Evolutionary conservation across 768 basidiomycete species (phyloP), one percentile per base, ranked within the genome.

Genomic region (Tulasnella sp.): DNA sequence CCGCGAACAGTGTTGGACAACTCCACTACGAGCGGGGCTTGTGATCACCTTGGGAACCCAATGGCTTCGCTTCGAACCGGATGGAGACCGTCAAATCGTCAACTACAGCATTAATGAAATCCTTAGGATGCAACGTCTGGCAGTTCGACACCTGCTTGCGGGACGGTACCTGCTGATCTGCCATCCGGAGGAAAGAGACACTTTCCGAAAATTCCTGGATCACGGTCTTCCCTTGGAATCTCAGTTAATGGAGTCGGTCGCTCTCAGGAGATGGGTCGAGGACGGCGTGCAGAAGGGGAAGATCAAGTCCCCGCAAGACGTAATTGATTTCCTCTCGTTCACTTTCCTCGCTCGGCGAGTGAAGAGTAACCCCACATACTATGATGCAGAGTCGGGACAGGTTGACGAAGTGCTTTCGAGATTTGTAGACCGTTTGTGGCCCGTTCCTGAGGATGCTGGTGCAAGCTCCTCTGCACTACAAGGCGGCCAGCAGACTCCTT

Each of bases 1-100:
- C 3, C 86, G 89, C 41, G 93, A 95, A 47, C 84, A 89, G 16
- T 93, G 91, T 78, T 96, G 95, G 95, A 88, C 86, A 35, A 78
- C 98, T n/a, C 94, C 95, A 22, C 86, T 95, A 19, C 86, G 89
- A 68, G 92, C 92, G 1, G 84, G 86, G 7, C 86, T 86, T 6
- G 95, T 98, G 17, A 83, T 98, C 41, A 89, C 94, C 62, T 90
- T 98, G 90, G 91, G 94, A 19, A 93, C 95, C 3, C 97, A 99
- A 79, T 96, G 92, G 79, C 36, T 42, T 67, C 37, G 32, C 37
- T 40, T 36, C 36, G 63, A 73, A 73, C 36, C 69, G 73, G 83
- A 81, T 69, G 83, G 81, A 16, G 77, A 82, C 9, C 87, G 90
- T 29, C 89, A 90, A 76, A 78, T 96, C 66, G 84, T 84, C 59